Conservation (phyloP, 441 rosid genomes). For the Syzygium malaccense region DNA sequence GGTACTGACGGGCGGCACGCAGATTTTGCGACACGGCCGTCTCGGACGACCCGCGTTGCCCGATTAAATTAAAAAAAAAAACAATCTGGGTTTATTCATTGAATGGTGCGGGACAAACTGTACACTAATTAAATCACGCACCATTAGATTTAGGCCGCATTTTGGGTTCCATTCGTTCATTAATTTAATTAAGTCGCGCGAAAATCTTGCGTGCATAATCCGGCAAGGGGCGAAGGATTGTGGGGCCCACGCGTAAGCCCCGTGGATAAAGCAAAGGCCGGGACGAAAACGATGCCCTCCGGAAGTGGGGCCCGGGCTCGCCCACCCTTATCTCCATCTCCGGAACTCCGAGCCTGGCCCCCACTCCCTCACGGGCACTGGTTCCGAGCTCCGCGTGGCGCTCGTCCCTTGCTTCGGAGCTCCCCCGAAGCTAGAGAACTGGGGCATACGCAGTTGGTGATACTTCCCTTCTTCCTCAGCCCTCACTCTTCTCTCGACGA, state of each 20-base stretch:
- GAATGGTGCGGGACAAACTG: not conserved
- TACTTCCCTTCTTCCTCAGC: not conserved
- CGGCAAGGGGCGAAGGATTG: not conserved
- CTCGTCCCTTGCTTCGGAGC: no score
- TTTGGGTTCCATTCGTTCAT: not conserved
- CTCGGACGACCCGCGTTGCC: not conserved
- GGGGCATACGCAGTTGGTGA: not conserved
- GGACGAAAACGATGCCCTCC: not conserved
- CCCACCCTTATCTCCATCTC: not conserved
- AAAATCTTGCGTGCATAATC: not conserved
- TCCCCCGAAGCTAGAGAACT: not conserved
- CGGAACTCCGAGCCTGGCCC: not conserved
- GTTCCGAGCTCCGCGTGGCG: no score
- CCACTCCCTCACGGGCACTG: no score
- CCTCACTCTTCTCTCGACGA: not conserved
- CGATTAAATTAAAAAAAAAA: not conserved
- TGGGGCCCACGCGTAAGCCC: not conserved
- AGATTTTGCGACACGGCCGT: not conserved
- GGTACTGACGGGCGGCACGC: not conserved
- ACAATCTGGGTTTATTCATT: not conserved
- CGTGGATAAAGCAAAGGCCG: not conserved
- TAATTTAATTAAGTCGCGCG: not conserved
- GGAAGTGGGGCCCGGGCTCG: not conserved
- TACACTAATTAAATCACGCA: not conserved
- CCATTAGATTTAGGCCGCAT: not conserved